Evolutionary conservation across 768 basidiomycete genomes (phyloP), one percentile per base, ranked within the genome.

Genomic region (Steccherinum ochraceum): DNA sequence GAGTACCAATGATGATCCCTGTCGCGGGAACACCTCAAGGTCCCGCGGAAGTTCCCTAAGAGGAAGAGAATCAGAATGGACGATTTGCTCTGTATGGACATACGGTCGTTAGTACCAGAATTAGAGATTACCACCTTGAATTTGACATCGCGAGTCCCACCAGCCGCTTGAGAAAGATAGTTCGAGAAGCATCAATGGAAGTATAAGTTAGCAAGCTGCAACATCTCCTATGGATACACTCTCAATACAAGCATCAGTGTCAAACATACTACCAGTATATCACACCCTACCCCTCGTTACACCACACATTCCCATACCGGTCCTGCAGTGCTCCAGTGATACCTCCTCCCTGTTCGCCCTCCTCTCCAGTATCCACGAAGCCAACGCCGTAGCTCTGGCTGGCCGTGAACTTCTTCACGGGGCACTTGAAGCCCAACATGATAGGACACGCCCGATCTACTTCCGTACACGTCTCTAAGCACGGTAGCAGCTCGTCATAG

Each of bases 361-460:
- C 68, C 30, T 71, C 66, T 5, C 67, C 72, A 24, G 72, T 69
- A 60, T 92, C 89, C 12, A 88, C 69, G 59, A 75, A 89, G 0
- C 89, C 89, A 16, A 89, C 79, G 2, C 84, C 89, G 59, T 92
- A 91, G 62, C 84, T 89, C 40, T 64, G 64, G 3, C 66, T 73
- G 0, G 87, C 87, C 52, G 84, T 87, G 58, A 84, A 84, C 27
- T 64, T 59, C 45, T 68, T 59, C 12, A 73, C 59, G 2, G 89
- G 91, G 56, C 91, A 93, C 53, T 68, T 66, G 67, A 89, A 86
- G 2, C 78, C 75, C 10, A 94, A 56, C 58, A 89, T 81, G 24
- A 72, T 72, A 3, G 91, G 91, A 62, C 91, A 94, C 11, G 87
- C 78, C 23, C 91, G 78, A 56, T 87, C 84, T 20, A 78, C 81